These are phyloP conservation scores for Rhizopogon roseolus DNA, from an alignment of 768 basidiomycete species.

Conservation along the genomic window DNA sequence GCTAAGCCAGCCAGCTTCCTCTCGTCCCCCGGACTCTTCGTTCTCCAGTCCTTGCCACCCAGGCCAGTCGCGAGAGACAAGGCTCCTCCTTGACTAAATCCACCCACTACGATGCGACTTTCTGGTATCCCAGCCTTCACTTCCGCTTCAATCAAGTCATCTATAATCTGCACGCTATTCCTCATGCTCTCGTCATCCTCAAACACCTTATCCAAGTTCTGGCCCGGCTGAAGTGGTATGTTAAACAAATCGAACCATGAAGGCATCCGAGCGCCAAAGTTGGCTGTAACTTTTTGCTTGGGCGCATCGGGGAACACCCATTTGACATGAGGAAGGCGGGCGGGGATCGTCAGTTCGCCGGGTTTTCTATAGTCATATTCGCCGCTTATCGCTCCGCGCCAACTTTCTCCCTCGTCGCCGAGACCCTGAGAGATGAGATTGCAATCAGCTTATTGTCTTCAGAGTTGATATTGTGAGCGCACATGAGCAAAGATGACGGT, in stretches of 20 bases:
- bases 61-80: constrained; percentile 39
- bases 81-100: constrained; percentile 45
- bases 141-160: constrained; percentile 36
- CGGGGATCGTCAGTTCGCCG: not conserved
- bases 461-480: constrained; percentile 6
- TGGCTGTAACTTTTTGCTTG: constrained; percentile 11
- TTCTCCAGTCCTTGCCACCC: constrained; percentile 28
- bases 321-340: constrained; percentile 48
- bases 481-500: constrained; percentile 7
- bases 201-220: constrained; percentile 8
- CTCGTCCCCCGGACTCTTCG: constrained; percentile 16
- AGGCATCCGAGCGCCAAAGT: not conserved
- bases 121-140: constrained; percentile 36
- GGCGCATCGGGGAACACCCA: constrained; percentile 44
- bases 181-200: constrained; percentile 43
- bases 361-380: not conserved
- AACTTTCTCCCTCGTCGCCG: constrained; percentile 42
- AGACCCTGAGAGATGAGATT: constrained; percentile 32
- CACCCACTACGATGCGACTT: constrained; percentile 42
- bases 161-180: constrained; percentile 29
- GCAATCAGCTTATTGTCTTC: constrained; percentile 2
- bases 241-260: constrained; percentile 5
- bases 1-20: constrained; percentile 36
- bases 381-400: not conserved
- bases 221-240: not conserved